Evolutionary conservation across 805 yeast genomes (phyloP), one percentile per base, ranked within the genome.

Genomic region (Barnettozyma pratensis): DNA sequence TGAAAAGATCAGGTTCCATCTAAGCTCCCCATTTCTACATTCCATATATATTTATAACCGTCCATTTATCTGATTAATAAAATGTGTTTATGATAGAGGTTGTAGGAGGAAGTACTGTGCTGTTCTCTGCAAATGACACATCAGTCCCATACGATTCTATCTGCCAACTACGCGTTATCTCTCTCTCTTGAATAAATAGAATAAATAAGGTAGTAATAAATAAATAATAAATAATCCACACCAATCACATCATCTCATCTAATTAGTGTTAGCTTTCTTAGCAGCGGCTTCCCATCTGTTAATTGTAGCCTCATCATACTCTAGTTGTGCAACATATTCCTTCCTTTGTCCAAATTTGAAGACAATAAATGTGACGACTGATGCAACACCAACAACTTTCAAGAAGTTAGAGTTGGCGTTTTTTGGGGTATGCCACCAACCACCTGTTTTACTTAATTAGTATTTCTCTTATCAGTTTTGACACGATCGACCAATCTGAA

Each of bases 1-100:
- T 88, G 75, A 86, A 84, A 81, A 91, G 91, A 80, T 74, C 92
- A 54, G 97, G 97, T 66, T 66, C 73, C 51, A 58, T 70, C 51
- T 73, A 68, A 62, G 37, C 43, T n/a, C 26, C 14, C 10, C 38
- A 9, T 26, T n/a, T 14, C n/a, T 32, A 32, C 45, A 37, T 28
- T 19, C 30, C 46, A 28, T 35, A 44, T 35, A 42, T 45, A 35
- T 36, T 35, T 32, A 49, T 31, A 38, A 38, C 30, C 28, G n/a
- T 50, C 30, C 30, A 26, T 40, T 37, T 25, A 12, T 28, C 35
- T 37, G 38, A 36, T 31, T 26, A 46, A 11, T 37, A 39, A 28
- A 38, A 46, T 41, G 42, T 27, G 47, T 47, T 43, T 47, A 47
- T 43, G 44, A 37, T 36, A 31, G 28, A 8, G 19, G 19, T 19